Conservation (phyloP, 768 basidiomycete genomes). For the Pleurotus sapidus region DNA sequence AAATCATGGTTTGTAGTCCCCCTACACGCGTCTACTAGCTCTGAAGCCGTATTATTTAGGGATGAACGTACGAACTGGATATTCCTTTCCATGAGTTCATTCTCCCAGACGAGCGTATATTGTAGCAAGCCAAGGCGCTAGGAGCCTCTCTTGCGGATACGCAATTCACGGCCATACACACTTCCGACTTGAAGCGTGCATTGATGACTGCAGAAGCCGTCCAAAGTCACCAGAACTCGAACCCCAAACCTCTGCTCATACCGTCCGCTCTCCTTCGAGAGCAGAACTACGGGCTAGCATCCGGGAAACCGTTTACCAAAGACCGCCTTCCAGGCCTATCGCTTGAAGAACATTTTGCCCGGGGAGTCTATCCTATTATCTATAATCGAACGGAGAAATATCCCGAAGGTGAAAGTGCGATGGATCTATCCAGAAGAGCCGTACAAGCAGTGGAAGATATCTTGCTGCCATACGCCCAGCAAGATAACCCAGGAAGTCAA, state of each 20-base stretch:
- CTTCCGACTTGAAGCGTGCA: slow-evolving; percentile 68
- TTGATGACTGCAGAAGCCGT: slow-evolving; percentile 59
- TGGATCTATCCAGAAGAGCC: slow-evolving; percentile 61
- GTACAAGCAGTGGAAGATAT: slow-evolving; percentile 46
- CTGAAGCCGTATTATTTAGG: slow-evolving; percentile 28
- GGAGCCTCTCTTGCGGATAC: slow-evolving; percentile 47
- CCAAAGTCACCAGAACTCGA: slow-evolving; percentile 7
- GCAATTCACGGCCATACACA: slow-evolving; percentile 53
- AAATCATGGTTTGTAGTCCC: slow-evolving; percentile 58
- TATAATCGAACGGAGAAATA: slow-evolving; percentile 47
- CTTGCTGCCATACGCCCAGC: slow-evolving; percentile 53
- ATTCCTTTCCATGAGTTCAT: not conserved
- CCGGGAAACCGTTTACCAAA: slow-evolving; percentile 53
- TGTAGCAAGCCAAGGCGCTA: slow-evolving; percentile 65
- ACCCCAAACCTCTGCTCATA: slow-evolving; percentile 41
- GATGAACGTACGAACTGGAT: slow-evolving; percentile 41
- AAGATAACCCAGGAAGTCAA: slow-evolving; percentile 33
- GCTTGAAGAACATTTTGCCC: slow-evolving; percentile 46
- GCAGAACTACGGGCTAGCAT: slow-evolving; percentile 67
- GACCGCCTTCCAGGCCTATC: slow-evolving; percentile 22
- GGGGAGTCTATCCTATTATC: slow-evolving; percentile 51
- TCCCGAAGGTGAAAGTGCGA: slow-evolving; percentile 68
- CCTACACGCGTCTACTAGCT: not conserved
- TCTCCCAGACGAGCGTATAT: not conserved
- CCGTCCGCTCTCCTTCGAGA: slow-evolving; percentile 58